Evolutionary conservation across 768 basidiomycete species (phyloP).

Genomic region (Mycena floridula): DNA sequence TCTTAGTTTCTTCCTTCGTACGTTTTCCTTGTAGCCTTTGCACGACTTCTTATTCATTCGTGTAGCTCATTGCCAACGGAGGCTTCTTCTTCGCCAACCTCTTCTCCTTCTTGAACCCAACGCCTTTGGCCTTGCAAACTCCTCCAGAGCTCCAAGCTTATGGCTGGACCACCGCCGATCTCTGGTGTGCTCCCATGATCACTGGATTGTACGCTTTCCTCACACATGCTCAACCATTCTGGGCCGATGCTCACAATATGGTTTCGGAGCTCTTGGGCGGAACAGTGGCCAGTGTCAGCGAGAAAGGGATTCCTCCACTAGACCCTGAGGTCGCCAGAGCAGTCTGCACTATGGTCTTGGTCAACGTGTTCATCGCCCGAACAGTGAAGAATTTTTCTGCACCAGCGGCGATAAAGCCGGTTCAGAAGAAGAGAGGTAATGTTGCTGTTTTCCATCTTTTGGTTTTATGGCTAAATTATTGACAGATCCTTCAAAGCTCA

Average conservation of each 20-base stretch:
- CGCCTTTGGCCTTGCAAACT: conserved; percentile 59
- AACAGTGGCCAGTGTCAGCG: conserved; percentile 20
- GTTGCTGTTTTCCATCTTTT: neutral
- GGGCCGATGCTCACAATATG: conserved; percentile 52
- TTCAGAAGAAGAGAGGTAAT: neutral
- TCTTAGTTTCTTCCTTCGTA: conserved; percentile 69
- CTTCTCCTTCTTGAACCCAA: conserved; percentile 71
- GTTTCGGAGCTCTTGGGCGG: conserved; percentile 42
- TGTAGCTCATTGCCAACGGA: conserved; percentile 64
- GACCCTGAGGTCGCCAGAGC: conserved; percentile 65
- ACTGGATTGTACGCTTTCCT: conserved; percentile 77
- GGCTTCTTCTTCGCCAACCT: conserved; percentile 78
- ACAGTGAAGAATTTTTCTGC: conserved; percentile 55
- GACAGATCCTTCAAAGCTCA: too few relatives aligned
- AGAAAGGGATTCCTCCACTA: conserved; percentile 33
- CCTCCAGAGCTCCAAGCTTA: conserved; percentile 76
- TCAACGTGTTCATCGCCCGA: conserved; percentile 53
- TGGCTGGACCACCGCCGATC: conserved; percentile 81
- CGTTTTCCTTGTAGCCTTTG: too few relatives aligned
- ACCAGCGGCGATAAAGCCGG: neutral
- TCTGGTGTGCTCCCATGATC: conserved; percentile 79
- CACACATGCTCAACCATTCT: conserved; percentile 85
- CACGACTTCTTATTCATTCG: too few relatives aligned
- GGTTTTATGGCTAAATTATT: too few relatives aligned
- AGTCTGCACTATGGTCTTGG: conserved; percentile 62